A percentile compares a stretch with the other conserved stretches of the same genome.
phyloP scores from a whole-genome alignment of 2,329 filamentous ascomycete species.

The Pseudogymnoascus sp. region DNA sequence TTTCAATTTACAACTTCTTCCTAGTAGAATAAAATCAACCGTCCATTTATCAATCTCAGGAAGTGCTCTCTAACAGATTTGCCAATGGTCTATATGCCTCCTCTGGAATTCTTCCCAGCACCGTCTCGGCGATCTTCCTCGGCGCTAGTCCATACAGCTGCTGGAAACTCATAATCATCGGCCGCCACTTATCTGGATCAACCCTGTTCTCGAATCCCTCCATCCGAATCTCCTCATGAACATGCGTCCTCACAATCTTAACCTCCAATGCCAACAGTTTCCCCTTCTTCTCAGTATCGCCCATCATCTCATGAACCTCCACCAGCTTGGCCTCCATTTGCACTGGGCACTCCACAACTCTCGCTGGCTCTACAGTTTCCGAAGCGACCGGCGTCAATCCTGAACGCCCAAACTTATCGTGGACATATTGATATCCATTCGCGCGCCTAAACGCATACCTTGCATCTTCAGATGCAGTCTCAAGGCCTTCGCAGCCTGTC shows the following conservation, averaged over 20 bases:
- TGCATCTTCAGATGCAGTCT: constrained; percentile 11
- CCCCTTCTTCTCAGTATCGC: constrained; percentile 27
- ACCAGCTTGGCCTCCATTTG: constrained; percentile 36
- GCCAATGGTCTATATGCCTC: constrained; percentile 25
- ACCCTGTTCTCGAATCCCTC: constrained; percentile 32
- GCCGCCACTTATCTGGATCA: constrained; percentile 35
- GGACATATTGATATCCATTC: constrained; percentile 30
- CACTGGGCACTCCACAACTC: constrained; percentile 33
- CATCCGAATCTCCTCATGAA: constrained; percentile 29
- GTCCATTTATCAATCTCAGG: neutral
- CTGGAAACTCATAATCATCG: constrained; percentile 37
- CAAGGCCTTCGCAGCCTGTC: constrained; percentile 10
- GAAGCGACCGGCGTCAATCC: constrained; percentile 30
- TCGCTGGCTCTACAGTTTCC: constrained; percentile 27
- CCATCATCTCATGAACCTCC: constrained; percentile 26
- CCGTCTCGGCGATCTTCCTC: constrained; percentile 21
- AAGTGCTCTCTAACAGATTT: neutral
- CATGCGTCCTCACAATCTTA: constrained; percentile 29
- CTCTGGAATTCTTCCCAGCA: constrained; percentile 25
- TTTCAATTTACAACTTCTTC: too few species aligned
- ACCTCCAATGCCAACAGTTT: constrained; percentile 28
- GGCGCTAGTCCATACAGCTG: constrained; percentile 33
- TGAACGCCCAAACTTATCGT: constrained; percentile 32
- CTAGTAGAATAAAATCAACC: neutral
- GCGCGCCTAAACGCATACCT: constrained; percentile 24